These are phyloP conservation scores for Trichosanthes truncata DNA, from an alignment of 306 rosid species.

Conservation along the genomic window DNA sequence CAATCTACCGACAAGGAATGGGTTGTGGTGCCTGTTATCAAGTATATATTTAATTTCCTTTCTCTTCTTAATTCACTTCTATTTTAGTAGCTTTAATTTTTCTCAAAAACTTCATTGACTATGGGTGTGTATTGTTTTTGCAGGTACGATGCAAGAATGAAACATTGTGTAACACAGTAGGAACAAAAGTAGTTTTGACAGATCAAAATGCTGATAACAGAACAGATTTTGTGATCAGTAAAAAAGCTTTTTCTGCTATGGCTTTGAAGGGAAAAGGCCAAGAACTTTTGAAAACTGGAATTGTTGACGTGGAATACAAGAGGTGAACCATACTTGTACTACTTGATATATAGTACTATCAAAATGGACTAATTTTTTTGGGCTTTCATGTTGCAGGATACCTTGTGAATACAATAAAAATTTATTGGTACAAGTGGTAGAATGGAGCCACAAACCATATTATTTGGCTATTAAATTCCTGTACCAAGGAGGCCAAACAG, in stretches of 20 bases:
- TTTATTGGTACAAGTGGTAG: conserved; percentile 69
- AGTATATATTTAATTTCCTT: conserved; percentile 20
- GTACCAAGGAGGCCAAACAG: conserved; percentile 95
- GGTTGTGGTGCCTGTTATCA: conserved; percentile 89
- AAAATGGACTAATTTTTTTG: neutral
- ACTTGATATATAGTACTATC: neutral
- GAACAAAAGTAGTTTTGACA: conserved; percentile 49
- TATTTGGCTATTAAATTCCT: conserved; percentile 56
- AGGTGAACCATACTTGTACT: conserved; percentile 22
- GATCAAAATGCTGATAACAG: conserved; percentile 49
- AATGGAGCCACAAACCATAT: conserved; percentile 61
- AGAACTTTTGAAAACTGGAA: conserved; percentile 45
- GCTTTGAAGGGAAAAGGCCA: conserved; percentile 40
- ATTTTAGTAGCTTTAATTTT: neutral
- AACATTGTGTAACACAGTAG: conserved; percentile 34
- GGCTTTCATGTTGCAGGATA: conserved; percentile 28
- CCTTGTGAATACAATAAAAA: conserved; percentile 62
- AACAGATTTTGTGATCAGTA: conserved; percentile 69
- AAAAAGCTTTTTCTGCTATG: conserved; percentile 59
- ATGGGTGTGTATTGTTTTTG: neutral
- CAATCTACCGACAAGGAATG: conserved; percentile 59
- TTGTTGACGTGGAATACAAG: conserved; percentile 60
- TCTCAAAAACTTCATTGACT: neutral
- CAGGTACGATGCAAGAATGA: conserved; percentile 81
- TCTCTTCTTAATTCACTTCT: neutral